Conservation (phyloP, 106 monocot species). For the Alisma plantagoaquatica region DNA sequence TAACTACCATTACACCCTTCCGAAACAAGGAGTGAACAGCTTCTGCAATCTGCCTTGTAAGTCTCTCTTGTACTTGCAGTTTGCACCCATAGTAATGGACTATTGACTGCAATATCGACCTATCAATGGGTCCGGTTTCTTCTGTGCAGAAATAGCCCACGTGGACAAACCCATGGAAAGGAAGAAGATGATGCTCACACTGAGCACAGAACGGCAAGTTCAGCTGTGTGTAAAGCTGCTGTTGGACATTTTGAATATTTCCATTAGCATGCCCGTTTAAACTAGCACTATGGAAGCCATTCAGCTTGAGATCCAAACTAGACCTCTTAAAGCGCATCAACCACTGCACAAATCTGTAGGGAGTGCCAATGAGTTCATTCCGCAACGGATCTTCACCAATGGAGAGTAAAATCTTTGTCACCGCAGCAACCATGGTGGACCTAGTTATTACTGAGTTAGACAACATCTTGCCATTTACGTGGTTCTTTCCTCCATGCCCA, state of each 20-base stretch:
- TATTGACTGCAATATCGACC: constrained; percentile 45
- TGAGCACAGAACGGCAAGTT: constrained; percentile 80
- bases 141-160: constrained; percentile 38
- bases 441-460: constrained; percentile 16
- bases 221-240: constrained; percentile 33
- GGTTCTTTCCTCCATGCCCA: constrained; percentile 13
- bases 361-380: constrained; percentile 74
- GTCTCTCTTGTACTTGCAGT: constrained; percentile 92
- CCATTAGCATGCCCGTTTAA: background rate
- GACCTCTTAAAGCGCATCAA: constrained; percentile 74
- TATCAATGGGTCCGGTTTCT: constrained; percentile 21
- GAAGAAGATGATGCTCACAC: constrained; percentile 90
- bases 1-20: constrained; percentile 73
- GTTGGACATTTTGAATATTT: constrained; percentile 1
- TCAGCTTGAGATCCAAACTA: constrained; percentile 31
- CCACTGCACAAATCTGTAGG: constrained; percentile 80
- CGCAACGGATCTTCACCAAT: constrained; percentile 76
- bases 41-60: constrained; percentile 90
- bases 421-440: constrained; percentile 55
- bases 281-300: constrained; percentile 22
- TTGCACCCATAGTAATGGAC: constrained; percentile 69
- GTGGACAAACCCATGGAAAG: constrained; percentile 87
- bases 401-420: constrained; percentile 35
- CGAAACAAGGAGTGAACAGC: constrained; percentile 26
- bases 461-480: constrained; percentile 16